Conservation (phyloP, 495 filamentous ascomycete genomes). For the Hyphodiscus hymeniophilus region DNA sequence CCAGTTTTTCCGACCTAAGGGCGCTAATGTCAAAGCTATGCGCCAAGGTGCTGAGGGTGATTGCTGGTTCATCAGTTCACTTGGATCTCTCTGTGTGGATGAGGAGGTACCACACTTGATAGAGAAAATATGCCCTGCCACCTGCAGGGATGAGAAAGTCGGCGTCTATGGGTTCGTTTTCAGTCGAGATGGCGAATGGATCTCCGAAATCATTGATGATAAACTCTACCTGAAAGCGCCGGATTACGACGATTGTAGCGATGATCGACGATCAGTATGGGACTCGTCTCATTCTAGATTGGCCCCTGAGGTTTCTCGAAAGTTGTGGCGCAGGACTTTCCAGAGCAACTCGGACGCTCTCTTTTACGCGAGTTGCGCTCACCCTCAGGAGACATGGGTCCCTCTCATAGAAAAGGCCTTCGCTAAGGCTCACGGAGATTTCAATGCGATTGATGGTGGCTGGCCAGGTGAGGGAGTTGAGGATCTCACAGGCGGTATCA, state of each 20-base stretch:
- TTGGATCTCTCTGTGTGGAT: slow-evolving; percentile 53
- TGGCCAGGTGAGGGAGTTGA: slow-evolving; percentile 65
- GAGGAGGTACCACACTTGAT: slow-evolving; percentile 72
- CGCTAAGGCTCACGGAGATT: slow-evolving; percentile 31
- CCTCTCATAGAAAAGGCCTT: slow-evolving; percentile 77
- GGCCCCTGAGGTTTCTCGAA: slow-evolving; percentile 47
- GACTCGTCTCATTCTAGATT: slow-evolving; percentile 54
- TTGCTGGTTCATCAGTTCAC: slow-evolving; percentile 84
- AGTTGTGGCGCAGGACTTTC: slow-evolving; percentile 60
- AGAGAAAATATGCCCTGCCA: slow-evolving; percentile 67
- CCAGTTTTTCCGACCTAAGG: slow-evolving; percentile 67
- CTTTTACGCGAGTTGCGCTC: slow-evolving; percentile 77
- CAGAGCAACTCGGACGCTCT: slow-evolving; percentile 67
- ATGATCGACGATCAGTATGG: slow-evolving; percentile 56
- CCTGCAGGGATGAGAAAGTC: slow-evolving; percentile 56
- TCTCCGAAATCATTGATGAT: slow-evolving; percentile 78
- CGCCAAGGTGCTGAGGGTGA: slow-evolving; percentile 74
- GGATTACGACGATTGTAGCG: slow-evolving; percentile 65
- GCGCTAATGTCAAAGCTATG: slow-evolving; percentile 71
- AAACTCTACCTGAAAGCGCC: slow-evolving; percentile 69
- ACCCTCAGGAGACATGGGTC: slow-evolving; percentile 87
- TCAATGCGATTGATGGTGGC: slow-evolving; percentile 11
- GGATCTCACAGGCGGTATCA: slow-evolving; percentile 85
- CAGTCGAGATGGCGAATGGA: slow-evolving; percentile 87
- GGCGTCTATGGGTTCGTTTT: slow-evolving; percentile 96